Evolutionary conservation across 495 filamentous ascomycete species (phyloP).

Genomic region (Podospora bellae-mahoneyi): DNA sequence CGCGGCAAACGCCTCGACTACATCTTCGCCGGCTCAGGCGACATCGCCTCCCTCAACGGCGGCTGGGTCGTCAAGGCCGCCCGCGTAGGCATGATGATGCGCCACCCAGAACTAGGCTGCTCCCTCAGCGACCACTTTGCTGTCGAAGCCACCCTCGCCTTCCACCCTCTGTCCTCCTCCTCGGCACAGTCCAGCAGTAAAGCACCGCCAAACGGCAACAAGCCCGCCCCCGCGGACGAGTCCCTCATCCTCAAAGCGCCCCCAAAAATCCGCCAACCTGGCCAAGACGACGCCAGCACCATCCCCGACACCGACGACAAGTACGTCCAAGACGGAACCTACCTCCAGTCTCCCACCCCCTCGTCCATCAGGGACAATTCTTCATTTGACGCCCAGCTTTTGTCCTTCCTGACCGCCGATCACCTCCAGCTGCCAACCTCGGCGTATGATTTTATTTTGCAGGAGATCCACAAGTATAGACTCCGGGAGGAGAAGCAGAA

Average conservation of each 20-base stretch:
- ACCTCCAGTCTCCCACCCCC: constrained; percentile 9
- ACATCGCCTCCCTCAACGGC: constrained; percentile 28
- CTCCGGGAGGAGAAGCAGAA: constrained; percentile 67
- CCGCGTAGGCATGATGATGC: constrained; percentile 74
- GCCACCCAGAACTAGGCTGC: constrained; percentile 76
- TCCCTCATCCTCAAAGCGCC: constrained; percentile 22
- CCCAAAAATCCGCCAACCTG: constrained; percentile 15
- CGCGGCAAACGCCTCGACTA: constrained; percentile 89
- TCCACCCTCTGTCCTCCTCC: constrained; percentile 29
- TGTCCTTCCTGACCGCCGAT: constrained; percentile 17
- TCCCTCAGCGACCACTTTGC: constrained; percentile 93
- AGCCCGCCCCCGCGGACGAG: background rate
- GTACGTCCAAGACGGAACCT: constrained; percentile 25
- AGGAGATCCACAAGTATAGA: constrained; percentile 62
- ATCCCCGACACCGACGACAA: constrained; percentile 23
- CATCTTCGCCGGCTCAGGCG: constrained; percentile 60
- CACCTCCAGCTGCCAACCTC: constrained; percentile 26
- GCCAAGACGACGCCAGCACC: background rate
- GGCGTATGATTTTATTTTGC: constrained; percentile 71
- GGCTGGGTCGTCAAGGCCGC: constrained; percentile 66
- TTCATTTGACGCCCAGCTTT: constrained; percentile 31
- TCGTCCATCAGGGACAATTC: constrained; percentile 12
- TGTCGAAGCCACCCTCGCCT: constrained; percentile 64
- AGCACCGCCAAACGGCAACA: constrained; percentile 7
- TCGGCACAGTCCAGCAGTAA: background rate